Conservation (phyloP, 192 early-diverging fungal genomes). For the Coemansia sp. region DNA sequence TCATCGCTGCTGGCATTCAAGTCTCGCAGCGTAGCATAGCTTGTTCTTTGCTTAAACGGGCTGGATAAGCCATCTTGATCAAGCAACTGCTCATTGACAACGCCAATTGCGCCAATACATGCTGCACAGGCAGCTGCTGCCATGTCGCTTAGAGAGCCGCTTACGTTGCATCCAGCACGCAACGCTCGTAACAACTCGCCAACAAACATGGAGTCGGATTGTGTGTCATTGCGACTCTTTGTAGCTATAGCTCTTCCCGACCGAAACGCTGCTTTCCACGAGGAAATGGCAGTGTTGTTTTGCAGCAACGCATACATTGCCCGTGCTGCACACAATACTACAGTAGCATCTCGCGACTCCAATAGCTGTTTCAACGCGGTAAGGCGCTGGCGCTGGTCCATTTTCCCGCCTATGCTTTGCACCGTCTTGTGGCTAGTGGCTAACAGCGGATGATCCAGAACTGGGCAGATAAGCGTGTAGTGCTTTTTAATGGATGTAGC, state of each 20-base stretch:
- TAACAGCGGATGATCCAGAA: conserved; percentile 47
- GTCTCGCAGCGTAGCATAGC: conserved; percentile 12
- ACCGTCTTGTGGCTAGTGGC: conserved; percentile 15
- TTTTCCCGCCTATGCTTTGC: conserved; percentile 5
- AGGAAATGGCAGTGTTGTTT: conserved; percentile 16
- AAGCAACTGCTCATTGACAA: conserved; percentile 8
- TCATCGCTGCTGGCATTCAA: conserved; percentile 29
- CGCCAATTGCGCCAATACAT: conserved; percentile 38
- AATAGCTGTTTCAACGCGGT: conserved; percentile 24
- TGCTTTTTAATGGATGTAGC: conserved; percentile 12
- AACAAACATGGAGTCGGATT: conserved; percentile 22
- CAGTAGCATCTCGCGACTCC: conserved; percentile 31
- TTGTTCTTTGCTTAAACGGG: too few relatives aligned
- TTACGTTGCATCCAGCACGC: conserved; percentile 18
- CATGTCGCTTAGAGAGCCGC: conserved; percentile 25
- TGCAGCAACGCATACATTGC: conserved; percentile 27
- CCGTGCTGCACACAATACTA: conserved; percentile 36
- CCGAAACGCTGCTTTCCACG: conserved; percentile 36
- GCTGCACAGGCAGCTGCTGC: conserved; percentile 44
- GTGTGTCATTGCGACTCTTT: conserved; percentile 1
- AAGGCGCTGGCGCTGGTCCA: conserved; percentile 18
- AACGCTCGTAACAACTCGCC: conserved; percentile 13
- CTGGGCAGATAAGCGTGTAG: conserved; percentile 27
- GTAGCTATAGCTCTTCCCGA: conserved; percentile 4
- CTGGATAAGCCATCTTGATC: neutral